Base-by-base conservation (phyloP, 352 stramenopile genomes). In the Phytophthora sojae region DNA sequence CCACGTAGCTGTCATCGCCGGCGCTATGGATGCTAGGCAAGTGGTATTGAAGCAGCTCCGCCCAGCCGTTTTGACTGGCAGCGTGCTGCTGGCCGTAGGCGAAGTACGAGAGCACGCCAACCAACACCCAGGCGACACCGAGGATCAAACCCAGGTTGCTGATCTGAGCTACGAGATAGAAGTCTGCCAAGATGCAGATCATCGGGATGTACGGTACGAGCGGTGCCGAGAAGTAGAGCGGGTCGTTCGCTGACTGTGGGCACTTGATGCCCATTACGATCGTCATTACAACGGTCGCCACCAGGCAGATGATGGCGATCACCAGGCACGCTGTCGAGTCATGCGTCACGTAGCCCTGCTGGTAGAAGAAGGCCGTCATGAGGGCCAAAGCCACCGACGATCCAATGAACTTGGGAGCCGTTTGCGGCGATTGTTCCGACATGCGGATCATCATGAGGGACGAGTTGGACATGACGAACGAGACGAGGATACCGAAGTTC, bases 391-490 rank as follows among this genome's bases (percentile, higher is more conserved):
- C 57, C 42, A 83, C 78, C 12, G 76, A 50, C 14, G 67, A 42
- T 15, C 58, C 66, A 29, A 82, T 85, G 52, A 79, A 72, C 56
- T 73, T 85, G 5, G 78, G 71, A 11, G 76, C 76, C 17, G 73
- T 49, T 5, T 23, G 37, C 7, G 76, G 73, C 3, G 76, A 83
- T 55, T 64, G 30, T 52, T 86, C 74, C 57, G 67, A 73, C 59
- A 73, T 82, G 61, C 82, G 79, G 30, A 85, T 66, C 57, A 90
- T 79, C 39, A 92, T 72, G 14, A 90, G 70, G 19, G 79, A 79
- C 49, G 62, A 58, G 65, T 91, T 93, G 44, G 86, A 87, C 59
- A 91, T 54, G 76, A 89, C 91, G 75, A 93, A 93, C 12, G 82
- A 86, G 12, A 93, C 49, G 11, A 93, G 57, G 25, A 93, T 89